phyloP scores from a whole-genome alignment of 805 yeast species.

The Saturnispora sekii region DNA sequence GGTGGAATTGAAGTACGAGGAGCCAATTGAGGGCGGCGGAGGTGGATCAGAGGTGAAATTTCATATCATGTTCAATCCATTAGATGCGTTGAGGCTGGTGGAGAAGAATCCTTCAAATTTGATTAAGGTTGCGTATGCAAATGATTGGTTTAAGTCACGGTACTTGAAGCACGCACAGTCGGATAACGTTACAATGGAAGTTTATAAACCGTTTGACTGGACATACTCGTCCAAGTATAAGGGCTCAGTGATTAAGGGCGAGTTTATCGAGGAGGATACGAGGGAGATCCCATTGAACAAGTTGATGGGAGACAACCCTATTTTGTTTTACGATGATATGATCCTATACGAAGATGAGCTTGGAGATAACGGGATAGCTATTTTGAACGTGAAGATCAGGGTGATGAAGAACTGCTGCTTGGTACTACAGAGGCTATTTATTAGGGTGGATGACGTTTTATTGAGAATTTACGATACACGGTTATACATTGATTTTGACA shows the following conservation, averaged over 20 bases:
- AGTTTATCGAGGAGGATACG: conserved; percentile 21
- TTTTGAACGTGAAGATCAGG: conserved; percentile 67
- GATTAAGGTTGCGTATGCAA: conserved; percentile 73
- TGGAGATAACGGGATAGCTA: conserved; percentile 90
- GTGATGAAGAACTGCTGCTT: conserved; percentile 81
- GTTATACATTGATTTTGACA: conserved; percentile 65
- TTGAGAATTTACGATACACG: conserved; percentile 81
- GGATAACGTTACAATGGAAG: conserved; percentile 34
- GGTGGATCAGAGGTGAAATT: conserved; percentile 20
- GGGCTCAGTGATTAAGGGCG: conserved; percentile 38
- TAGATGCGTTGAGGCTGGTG: conserved; percentile 63
- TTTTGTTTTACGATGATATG: conserved; percentile 81
- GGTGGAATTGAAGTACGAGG: conserved; percentile 32
- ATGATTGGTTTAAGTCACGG: conserved; percentile 60
- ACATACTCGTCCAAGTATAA: conserved; percentile 77
- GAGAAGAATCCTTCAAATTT: conserved; percentile 33
- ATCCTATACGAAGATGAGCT: conserved; percentile 88
- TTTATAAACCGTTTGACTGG: conserved; percentile 90
- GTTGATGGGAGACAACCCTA: conserved; percentile 66
- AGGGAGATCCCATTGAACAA: conserved; percentile 56
- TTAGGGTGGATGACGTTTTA: conserved; percentile 85
- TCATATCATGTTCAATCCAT: conserved; percentile 58
- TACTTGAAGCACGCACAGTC: conserved; percentile 21
- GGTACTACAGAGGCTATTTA: conserved; percentile 64
- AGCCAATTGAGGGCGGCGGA: not conserved